A percentile compares a stretch with the other conserved stretches of the same genome.
Conservation (phyloP, 2,329 filamentous ascomycete species). For the Colletotrichum lupini region DNA sequence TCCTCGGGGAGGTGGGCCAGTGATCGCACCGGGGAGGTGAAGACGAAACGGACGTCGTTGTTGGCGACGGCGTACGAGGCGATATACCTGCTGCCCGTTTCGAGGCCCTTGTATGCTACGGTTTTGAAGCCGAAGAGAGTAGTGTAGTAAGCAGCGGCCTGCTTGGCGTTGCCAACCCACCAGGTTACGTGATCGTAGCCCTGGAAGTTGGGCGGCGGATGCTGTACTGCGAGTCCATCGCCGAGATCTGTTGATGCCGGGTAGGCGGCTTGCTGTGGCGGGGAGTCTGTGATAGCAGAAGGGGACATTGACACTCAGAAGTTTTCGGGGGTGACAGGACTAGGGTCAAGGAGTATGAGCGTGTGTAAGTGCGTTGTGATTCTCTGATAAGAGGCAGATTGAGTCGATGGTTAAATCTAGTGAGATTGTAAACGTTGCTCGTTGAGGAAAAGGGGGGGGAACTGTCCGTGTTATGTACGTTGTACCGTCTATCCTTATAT, state of each 20-base stretch:
- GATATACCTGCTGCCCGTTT: constrained; percentile 84
- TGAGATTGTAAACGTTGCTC: not conserved
- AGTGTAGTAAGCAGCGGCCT: constrained; percentile 90
- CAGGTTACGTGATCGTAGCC: constrained; percentile 95
- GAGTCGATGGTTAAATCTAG: not conserved
- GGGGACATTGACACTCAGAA: constrained; percentile 63
- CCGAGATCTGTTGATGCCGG: constrained; percentile 50
- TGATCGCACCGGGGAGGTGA: constrained; percentile 83
- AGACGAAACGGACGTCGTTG: constrained; percentile 81
- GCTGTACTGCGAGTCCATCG: constrained; percentile 65
- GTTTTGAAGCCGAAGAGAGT: constrained; percentile 87
- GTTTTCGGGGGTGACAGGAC: constrained; percentile 14
- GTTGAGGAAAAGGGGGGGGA: not conserved
- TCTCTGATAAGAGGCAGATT: not conserved
- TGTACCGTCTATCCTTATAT: constrained; percentile 2
- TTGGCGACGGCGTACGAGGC: constrained; percentile 88
- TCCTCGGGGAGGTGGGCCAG: constrained; percentile 63
- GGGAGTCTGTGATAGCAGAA: constrained; percentile 65
- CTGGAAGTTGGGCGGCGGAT: constrained; percentile 69
- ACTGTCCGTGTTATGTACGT: not conserved
- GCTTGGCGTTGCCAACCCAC: constrained; percentile 98
- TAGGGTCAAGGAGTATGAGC: not conserved
- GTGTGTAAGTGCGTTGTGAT: not conserved
- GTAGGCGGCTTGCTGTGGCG: constrained; percentile 56
- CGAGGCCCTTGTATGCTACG: constrained; percentile 86